Conservation (phyloP, 2,329 filamentous ascomycete genomes). For the Xylaria hypoxylon region DNA sequence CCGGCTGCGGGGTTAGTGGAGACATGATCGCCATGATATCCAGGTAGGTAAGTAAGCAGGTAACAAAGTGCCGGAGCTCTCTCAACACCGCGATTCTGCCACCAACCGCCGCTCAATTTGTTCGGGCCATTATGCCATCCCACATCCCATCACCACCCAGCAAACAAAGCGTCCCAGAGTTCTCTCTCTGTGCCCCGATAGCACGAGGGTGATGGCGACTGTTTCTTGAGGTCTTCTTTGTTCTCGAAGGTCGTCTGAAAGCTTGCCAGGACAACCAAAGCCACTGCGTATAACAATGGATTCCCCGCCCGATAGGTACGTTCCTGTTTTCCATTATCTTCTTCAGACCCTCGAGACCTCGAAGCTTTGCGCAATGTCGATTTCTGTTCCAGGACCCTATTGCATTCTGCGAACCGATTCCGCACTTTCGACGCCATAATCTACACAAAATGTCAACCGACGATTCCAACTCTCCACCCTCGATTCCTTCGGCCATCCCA, state of each 20-base stretch:
- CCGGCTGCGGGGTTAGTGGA: slow-evolving; percentile 24
- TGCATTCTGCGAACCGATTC: neutral
- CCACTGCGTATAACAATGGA: slow-evolving; percentile 45
- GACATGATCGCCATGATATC: neutral
- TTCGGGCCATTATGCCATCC: neutral
- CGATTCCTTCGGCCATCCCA: slow-evolving; percentile 12
- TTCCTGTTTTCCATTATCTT: slow-evolving; percentile 20
- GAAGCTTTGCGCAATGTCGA: neutral
- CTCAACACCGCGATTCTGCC: slow-evolving; percentile 9
- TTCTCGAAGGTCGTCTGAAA: slow-evolving; percentile 30
- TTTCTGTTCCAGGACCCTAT: neutral
- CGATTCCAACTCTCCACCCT: slow-evolving; percentile 4
- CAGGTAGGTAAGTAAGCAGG: too few species aligned
- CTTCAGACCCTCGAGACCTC: neutral
- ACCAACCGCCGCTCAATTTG: slow-evolving; percentile 9
- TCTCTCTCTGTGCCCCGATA: slow-evolving; percentile 8
- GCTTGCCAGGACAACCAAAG: slow-evolving; percentile 32
- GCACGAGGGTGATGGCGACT: slow-evolving; percentile 24
- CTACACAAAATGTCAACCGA: slow-evolving; percentile 19
- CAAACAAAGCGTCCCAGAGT: slow-evolving; percentile 19
- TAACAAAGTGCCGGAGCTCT: neutral
- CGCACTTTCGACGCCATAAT: neutral
- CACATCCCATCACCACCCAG: slow-evolving; percentile 11
- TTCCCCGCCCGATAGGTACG: slow-evolving; percentile 49
- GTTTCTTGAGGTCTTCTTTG: slow-evolving; percentile 39